These are phyloP conservation scores for Obelidium mucronatum DNA, from an alignment of 192 early-diverging fungal genomes.

Conservation along the genomic window DNA sequence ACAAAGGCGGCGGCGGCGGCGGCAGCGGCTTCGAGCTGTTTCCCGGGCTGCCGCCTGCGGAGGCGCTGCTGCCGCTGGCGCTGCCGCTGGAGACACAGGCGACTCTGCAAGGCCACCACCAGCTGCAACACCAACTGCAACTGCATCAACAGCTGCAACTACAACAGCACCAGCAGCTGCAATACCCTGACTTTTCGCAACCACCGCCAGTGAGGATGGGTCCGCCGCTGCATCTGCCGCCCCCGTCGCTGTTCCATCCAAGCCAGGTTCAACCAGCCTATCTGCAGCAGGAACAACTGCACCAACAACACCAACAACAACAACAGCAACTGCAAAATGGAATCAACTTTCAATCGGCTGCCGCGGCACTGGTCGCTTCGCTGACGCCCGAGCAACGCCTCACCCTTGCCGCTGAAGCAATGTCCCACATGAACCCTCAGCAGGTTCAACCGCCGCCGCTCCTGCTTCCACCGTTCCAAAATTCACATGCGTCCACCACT, in stretches of 20 bases:
- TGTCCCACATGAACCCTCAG: constrained; percentile 6
- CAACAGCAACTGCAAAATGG: background rate
- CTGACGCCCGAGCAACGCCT: constrained; percentile 27
- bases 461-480: background rate
- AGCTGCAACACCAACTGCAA: background rate
- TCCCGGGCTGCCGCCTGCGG: too few species aligned
- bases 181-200: background rate
- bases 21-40: too few species aligned
- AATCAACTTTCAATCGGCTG: background rate
- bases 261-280: too few species aligned
- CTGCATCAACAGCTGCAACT: background rate
- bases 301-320: background rate
- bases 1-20: too few species aligned
- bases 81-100: too few species aligned
- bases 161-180: background rate
- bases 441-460: background rate
- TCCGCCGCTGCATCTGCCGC: background rate
- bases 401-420: constrained; percentile 18
- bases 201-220: background rate
- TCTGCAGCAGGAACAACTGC: background rate
- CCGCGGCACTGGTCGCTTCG: constrained; percentile 20
- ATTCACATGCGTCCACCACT: background rate
- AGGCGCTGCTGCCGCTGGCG: too few species aligned
- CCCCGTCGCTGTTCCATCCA: background rate
- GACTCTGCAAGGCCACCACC: background rate